These are phyloP conservation scores for Warburgia ugandensis DNA, from an alignment of 164 flowering plant genomes.

Conservation along the genomic window DNA sequence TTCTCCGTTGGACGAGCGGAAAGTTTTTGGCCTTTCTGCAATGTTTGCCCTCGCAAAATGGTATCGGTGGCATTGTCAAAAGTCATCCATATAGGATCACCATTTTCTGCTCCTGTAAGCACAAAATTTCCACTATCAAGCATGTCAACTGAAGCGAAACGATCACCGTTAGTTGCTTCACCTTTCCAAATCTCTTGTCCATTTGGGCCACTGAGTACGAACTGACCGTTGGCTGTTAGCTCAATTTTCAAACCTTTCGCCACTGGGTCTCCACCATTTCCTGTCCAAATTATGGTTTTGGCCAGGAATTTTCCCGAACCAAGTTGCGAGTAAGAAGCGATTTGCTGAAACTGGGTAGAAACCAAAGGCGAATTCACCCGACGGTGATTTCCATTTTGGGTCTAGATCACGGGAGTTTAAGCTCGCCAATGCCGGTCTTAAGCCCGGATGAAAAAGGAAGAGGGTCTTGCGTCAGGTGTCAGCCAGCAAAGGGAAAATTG, in stretches of 20 bases:
- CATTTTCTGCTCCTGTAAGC: slow-evolving; percentile 3
- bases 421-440: too few relatives aligned
- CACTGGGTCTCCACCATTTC: slow-evolving; percentile 22
- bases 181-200: slow-evolving; percentile 3
- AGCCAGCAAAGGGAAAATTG: too few relatives aligned
- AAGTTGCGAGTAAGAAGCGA: too few relatives aligned
- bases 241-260: slow-evolving; percentile 12
- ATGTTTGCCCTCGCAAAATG: slow-evolving; percentile 24
- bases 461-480: too few relatives aligned
- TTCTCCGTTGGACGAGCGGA: slow-evolving; percentile 10
- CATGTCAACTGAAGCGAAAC: slow-evolving; percentile 25
- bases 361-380: slow-evolving; percentile 30
- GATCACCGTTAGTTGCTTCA: neutral
- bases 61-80: slow-evolving; percentile 36
- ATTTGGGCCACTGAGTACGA: slow-evolving; percentile 8
- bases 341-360: slow-evolving; percentile 12
- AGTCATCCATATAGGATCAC: slow-evolving; percentile 21
- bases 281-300: too few relatives aligned
- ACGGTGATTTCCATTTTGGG: too few relatives aligned
- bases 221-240: slow-evolving; percentile 10
- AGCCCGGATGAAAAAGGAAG: too few relatives aligned
- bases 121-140: slow-evolving; percentile 43
- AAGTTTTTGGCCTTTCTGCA: slow-evolving; percentile 5
- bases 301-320: too few relatives aligned
- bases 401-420: slow-evolving; percentile 23